Conservation (phyloP, 2,329 filamentous ascomycete species). For the Daldinia sp. region DNA sequence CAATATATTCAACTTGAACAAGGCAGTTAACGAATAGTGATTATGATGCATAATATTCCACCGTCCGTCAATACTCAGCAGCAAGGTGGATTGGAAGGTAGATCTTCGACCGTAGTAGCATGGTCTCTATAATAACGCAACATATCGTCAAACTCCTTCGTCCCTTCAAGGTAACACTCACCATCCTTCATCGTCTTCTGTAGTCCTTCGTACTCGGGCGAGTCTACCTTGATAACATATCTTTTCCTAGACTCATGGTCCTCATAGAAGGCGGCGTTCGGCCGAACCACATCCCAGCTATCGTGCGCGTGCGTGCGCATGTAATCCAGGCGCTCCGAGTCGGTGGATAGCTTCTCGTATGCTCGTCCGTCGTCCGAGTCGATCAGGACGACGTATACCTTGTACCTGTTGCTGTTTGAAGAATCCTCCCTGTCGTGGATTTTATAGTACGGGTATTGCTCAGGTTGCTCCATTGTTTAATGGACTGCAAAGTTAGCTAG, state of each 20-base stretch:
- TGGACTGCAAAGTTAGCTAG: background rate
- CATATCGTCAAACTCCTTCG: slow-evolving; percentile 23
- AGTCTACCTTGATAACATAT: slow-evolving; percentile 10
- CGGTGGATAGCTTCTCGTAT: slow-evolving; percentile 20
- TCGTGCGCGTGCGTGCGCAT: slow-evolving; percentile 20
- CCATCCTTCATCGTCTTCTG: slow-evolving; percentile 15
- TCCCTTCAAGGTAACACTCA: background rate
- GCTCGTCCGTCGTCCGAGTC: slow-evolving; percentile 21
- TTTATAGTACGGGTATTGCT: slow-evolving; percentile 14
- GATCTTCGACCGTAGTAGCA: slow-evolving; percentile 6
- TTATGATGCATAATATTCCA: background rate
- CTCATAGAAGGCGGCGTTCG: slow-evolving; percentile 14
- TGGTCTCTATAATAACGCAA: slow-evolving; percentile 11
- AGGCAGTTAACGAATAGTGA: background rate
- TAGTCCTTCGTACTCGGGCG: slow-evolving; percentile 14
- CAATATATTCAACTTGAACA: background rate
- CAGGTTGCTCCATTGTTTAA: slow-evolving; percentile 7
- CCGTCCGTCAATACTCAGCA: background rate
- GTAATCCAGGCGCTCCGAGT: slow-evolving; percentile 14
- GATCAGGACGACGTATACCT: slow-evolving; percentile 6
- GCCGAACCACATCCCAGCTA: slow-evolving; percentile 7
- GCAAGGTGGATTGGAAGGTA: background rate
- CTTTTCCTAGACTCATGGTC: slow-evolving; percentile 1
- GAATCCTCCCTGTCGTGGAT: background rate
- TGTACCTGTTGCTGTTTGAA: background rate